phyloP scores from a whole-genome alignment of 805 yeast species.

The Hanseniaspora vineae region DNA sequence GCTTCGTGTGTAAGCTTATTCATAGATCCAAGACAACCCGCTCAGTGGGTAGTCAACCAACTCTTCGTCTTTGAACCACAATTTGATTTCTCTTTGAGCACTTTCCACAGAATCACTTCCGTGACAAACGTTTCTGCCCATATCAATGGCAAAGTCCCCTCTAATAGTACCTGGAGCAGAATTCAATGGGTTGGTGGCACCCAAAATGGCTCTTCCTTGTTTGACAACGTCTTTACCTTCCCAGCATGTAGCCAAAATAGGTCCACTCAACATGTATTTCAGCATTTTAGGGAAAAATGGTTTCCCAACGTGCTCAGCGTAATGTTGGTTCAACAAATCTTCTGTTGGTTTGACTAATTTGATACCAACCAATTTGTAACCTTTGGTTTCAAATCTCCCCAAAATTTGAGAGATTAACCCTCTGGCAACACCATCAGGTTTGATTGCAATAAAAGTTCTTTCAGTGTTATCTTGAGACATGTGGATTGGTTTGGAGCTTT shows the following conservation, averaged over 20 bases:
- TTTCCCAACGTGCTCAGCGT: conserved; percentile 88
- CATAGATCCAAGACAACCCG: conserved; percentile 84
- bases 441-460: conserved; percentile 86
- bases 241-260: conserved; percentile 98
- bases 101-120: conserved; percentile 99
- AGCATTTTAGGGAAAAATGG: conserved; percentile 97
- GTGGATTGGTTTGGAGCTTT: not conserved
- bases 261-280: conserved; percentile 96
- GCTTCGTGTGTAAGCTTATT: conserved; percentile 33
- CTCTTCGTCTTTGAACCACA: conserved; percentile 99
- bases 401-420: conserved; percentile 85
- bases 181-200: conserved; percentile 97
- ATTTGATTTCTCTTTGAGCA: conserved; percentile 88
- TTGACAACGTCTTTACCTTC: conserved; percentile 99
- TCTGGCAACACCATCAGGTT: conserved; percentile 99
- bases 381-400: conserved; percentile 92
- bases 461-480: conserved; percentile 30
- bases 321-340: conserved; percentile 80
- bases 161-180: conserved; percentile 99
- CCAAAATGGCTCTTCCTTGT: conserved; percentile 94
- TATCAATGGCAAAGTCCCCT: conserved; percentile 96
- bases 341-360: conserved; percentile 85
- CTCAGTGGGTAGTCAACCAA: conserved; percentile 84
- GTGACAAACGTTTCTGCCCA: conserved; percentile 98
- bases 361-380: conserved; percentile 93